Evolutionary conservation across 2,329 filamentous ascomycete species (phyloP).

Genomic region (Penicillium sp.): DNA sequence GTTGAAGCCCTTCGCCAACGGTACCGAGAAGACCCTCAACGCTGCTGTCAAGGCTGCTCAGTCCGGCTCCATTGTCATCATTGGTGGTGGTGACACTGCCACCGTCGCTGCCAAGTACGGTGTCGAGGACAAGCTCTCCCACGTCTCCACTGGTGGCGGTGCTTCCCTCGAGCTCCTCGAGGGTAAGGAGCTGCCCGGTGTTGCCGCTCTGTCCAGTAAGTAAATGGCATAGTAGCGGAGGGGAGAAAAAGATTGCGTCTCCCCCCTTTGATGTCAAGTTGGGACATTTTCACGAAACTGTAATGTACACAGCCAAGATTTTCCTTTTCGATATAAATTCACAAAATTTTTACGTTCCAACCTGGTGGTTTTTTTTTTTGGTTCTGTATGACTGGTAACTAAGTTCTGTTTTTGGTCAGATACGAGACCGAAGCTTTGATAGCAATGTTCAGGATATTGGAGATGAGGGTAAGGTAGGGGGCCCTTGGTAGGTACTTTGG

Average conservation of each 20-base stretch:
- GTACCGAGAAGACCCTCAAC: conserved; percentile 90
- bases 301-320: conserved; percentile 46
- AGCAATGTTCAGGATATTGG: neutral
- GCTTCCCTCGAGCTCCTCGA: conserved; percentile 95
- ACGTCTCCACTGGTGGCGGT: conserved; percentile 96
- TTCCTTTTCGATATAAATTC: conserved; percentile 24
- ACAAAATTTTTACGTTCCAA: conserved; percentile 26
- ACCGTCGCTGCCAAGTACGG: conserved; percentile 97
- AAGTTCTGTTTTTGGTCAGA: conserved; percentile 34
- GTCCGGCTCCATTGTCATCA: conserved; percentile 94
- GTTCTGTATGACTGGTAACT: conserved; percentile 29
- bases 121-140: conserved; percentile 95
- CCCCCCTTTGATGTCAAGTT: conserved; percentile 7
- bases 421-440: conserved; percentile 40
- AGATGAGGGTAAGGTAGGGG: neutral
- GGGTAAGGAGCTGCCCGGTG: conserved; percentile 96
- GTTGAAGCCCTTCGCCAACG: conserved; percentile 90
- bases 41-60: conserved; percentile 81
- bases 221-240: conserved; percentile 45
- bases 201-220: conserved; percentile 83
- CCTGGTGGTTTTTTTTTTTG: neutral
- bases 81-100: conserved; percentile 96
- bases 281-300: conserved; percentile 37
- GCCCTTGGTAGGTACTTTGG: neutral
- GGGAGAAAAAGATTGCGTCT: neutral